Conservation (phyloP, 2,329 filamentous ascomycete species). For the Phyllosticta capitalensis region DNA sequence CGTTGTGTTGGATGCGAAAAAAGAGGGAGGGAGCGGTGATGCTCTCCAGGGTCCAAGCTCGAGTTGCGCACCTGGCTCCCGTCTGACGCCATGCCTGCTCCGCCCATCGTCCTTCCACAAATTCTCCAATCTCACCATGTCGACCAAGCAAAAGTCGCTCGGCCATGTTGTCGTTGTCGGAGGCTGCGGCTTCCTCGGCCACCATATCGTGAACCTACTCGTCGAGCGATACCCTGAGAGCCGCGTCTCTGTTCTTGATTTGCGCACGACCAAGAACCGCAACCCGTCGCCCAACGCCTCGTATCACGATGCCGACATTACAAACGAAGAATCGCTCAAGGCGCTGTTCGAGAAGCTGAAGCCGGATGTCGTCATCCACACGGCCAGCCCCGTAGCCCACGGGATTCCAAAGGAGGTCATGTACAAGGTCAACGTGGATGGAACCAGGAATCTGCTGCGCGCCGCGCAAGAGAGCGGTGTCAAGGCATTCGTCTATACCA, state of each 20-base stretch:
- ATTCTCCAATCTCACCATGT: background rate
- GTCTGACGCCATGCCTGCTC: background rate
- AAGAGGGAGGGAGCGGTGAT: background rate
- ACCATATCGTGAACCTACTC: conserved; percentile 41
- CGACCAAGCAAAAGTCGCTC: conserved; percentile 19
- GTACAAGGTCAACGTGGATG: conserved; percentile 43
- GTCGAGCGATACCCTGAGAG: conserved; percentile 31
- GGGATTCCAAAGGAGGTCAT: conserved; percentile 29
- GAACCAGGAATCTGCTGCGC: conserved; percentile 40
- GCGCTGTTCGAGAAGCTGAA: conserved; percentile 34
- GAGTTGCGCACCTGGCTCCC: background rate
- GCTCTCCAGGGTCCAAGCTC: background rate
- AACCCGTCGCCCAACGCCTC: conserved; percentile 32
- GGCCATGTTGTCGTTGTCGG: conserved; percentile 41
- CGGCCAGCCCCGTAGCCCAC: conserved; percentile 27
- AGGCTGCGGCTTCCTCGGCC: conserved; percentile 43
- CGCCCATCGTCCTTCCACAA: background rate
- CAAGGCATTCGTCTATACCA: conserved; percentile 46
- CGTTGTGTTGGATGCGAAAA: background rate
- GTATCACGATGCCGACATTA: conserved; percentile 44
- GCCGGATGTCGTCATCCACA: conserved; percentile 41
- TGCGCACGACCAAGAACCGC: conserved; percentile 34
- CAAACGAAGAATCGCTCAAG: conserved; percentile 33
- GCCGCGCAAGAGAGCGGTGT: conserved; percentile 39
- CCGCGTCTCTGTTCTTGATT: conserved; percentile 39